phyloP scores from a whole-genome alignment of 352 stramenopile species.

The Pythium guiyangense region DNA sequence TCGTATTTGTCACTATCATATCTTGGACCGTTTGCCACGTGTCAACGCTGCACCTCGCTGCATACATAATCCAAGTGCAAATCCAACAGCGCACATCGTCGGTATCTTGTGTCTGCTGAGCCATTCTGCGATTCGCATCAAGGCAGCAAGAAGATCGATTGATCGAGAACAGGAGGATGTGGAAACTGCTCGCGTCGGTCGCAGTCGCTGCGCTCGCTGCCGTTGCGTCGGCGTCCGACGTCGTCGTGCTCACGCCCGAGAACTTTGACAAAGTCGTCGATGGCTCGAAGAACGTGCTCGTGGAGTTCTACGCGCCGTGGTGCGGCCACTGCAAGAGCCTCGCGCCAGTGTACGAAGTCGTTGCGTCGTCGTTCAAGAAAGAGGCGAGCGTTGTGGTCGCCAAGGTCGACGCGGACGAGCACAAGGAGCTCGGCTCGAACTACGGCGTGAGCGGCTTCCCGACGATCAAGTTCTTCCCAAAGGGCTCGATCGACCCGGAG shows the following conservation, averaged over 20 bases:
- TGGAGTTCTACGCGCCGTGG: constrained; percentile 95
- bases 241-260: constrained; percentile 73
- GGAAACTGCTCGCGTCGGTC: constrained; percentile 50
- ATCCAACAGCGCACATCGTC: background rate
- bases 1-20: background rate
- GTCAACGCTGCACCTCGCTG: no score
- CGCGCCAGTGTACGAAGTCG: constrained; percentile 73
- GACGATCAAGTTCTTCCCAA: constrained; percentile 91
- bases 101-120: background rate
- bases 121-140: constrained; percentile 1
- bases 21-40: no score
- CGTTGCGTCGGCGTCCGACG: constrained; percentile 59
- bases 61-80: no score
- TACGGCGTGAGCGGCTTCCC: constrained; percentile 91
- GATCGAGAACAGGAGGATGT: constrained; percentile 26
- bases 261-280: constrained; percentile 83
- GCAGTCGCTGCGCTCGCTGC: constrained; percentile 37
- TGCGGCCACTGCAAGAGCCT: constrained; percentile 93
- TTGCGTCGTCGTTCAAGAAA: constrained; percentile 88
- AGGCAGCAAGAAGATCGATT: background rate
- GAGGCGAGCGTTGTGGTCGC: constrained; percentile 77
- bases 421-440: constrained; percentile 77
- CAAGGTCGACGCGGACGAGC: constrained; percentile 88
- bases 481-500: constrained; percentile 70
- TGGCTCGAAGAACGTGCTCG: constrained; percentile 78